Percentiles rank a stretch among this genome's conserved stretches.
Evolutionary conservation across 2,329 filamentous ascomycete species (phyloP).

Genomic region (Colletotrichum tabaci): DNA sequence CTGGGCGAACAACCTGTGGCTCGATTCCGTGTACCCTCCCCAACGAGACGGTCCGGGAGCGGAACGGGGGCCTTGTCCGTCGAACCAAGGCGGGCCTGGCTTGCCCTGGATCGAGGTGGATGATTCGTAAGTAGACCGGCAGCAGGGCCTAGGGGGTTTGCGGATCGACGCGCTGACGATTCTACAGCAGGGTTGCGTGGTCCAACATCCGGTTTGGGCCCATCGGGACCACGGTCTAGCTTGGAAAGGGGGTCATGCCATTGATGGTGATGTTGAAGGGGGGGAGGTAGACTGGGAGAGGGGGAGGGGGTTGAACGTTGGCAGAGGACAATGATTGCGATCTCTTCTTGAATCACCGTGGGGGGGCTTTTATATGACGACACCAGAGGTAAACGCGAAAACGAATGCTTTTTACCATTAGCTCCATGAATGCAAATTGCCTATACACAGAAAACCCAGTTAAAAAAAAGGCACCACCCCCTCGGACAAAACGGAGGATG

Average conservation of each 20-base stretch:
- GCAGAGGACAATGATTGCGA: too few relatives aligned
- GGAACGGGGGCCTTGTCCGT: constrained; percentile 8
- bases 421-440: too few relatives aligned
- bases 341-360: not conserved
- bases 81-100: not conserved
- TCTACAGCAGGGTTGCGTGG: constrained; percentile 57
- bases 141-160: not conserved
- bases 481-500: not conserved
- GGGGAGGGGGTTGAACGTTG: too few relatives aligned
- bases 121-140: not conserved
- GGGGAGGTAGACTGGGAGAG: too few relatives aligned
- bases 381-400: too few relatives aligned
- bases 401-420: too few relatives aligned
- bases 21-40: constrained; percentile 29
- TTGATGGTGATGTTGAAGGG: too few relatives aligned
- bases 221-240: constrained; percentile 56
- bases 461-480: not conserved
- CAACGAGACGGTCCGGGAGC: not conserved
- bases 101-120: not conserved
- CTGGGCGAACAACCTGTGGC: constrained; percentile 32
- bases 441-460: too few relatives aligned
- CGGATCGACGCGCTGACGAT: not conserved
- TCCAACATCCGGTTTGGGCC: constrained; percentile 65
- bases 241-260: not conserved
- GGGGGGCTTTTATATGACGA: not conserved